These are phyloP conservation scores for Mycosarcoma mackinlayi DNA, from an alignment of 1,284 basidiomycete genomes.

Conservation along the genomic window DNA sequence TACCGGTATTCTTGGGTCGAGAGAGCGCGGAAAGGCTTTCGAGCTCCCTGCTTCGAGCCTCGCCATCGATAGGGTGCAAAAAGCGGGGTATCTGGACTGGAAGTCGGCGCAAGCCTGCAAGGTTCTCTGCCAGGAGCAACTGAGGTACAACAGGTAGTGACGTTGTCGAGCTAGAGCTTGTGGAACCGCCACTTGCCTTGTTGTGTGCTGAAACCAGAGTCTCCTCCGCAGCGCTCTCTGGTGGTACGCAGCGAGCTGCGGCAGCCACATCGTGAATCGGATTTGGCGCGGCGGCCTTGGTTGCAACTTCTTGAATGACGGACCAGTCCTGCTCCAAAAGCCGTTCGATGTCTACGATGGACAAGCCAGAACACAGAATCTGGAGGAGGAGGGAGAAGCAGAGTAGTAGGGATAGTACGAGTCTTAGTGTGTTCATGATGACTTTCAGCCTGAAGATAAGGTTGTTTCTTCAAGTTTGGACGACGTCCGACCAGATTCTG, in stretches of 20 bases:
- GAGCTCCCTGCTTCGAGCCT: neutral
- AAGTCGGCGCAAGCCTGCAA: too few species aligned
- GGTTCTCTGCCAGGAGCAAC: too few species aligned
- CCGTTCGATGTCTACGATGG: neutral
- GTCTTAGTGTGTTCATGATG: too few species aligned
- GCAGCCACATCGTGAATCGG: neutral
- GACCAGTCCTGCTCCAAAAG: slow-evolving; percentile 11
- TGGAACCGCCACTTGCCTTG: too few species aligned
- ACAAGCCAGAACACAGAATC: neutral
- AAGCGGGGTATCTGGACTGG: too few species aligned
- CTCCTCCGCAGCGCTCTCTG: neutral
- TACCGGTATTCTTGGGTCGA: neutral
- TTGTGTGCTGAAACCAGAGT: too few species aligned
- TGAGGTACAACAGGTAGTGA: too few species aligned
- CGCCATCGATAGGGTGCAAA: too few species aligned
- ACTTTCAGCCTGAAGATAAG: neutral
- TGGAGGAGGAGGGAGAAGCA: neutral
- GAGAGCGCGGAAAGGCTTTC: neutral
- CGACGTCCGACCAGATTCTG: too few species aligned
- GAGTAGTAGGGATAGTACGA: neutral
- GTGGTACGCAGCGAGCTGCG: too few species aligned
- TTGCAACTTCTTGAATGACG: neutral
- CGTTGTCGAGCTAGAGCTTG: too few species aligned
- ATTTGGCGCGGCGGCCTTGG: neutral
- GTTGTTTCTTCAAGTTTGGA: too few species aligned